phyloP scores from a whole-genome alignment of 345 rosid species.

The Brassica incana region DNA sequence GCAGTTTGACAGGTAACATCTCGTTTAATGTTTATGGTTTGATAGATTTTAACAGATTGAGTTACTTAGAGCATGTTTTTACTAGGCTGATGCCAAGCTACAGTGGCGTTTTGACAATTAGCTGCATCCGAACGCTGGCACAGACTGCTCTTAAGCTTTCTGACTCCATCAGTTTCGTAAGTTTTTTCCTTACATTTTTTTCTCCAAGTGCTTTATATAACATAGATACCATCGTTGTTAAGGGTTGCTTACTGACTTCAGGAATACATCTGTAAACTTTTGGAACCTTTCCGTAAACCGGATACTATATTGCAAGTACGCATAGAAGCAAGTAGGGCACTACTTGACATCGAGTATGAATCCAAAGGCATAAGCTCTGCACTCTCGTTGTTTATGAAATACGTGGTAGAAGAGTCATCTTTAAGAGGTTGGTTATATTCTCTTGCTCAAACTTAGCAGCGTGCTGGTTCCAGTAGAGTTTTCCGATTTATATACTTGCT shows the following conservation, averaged over 20 bases:
- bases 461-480: conserved; percentile 18
- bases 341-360: conserved; percentile 86
- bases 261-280: conserved; percentile 76
- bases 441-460: conserved; percentile 5
- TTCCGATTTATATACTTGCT: conserved; percentile 13
- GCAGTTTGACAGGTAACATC: conserved; percentile 85
- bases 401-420: conserved; percentile 74
- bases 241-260: conserved; percentile 40
- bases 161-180: conserved; percentile 73
- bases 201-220: background rate
- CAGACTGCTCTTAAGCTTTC: conserved; percentile 85
- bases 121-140: conserved; percentile 88
- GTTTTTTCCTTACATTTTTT: conserved; percentile 32
- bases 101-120: conserved; percentile 84
- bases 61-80: conserved; percentile 24
- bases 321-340: conserved; percentile 88
- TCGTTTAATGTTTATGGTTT: conserved; percentile 22
- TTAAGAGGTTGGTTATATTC: conserved; percentile 65
- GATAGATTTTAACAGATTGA: background rate
- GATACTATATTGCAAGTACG: conserved; percentile 71
- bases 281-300: conserved; percentile 67
- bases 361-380: conserved; percentile 79
- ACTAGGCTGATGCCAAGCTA: conserved; percentile 92
- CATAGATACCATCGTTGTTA: conserved; percentile 17
- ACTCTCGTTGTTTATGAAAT: conserved; percentile 62